These are phyloP conservation scores for Tricholoma furcatifolium DNA, from an alignment of 768 basidiomycete genomes.

Conservation along the genomic window DNA sequence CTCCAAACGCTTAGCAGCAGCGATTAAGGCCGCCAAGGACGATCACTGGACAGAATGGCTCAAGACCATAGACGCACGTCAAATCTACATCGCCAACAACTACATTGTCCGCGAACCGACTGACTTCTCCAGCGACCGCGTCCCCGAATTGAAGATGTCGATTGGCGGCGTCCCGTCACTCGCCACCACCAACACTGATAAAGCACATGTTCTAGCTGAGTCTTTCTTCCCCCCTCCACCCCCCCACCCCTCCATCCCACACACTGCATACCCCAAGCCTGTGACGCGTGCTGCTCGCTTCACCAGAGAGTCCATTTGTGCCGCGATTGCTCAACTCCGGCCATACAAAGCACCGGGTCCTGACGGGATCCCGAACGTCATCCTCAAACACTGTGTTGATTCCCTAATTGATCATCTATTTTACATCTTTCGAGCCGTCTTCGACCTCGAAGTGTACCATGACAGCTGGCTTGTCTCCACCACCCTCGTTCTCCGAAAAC, in stretches of 20 bases:
- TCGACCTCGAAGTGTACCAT: too few relatives aligned
- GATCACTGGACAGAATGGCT: slow-evolving; percentile 2
- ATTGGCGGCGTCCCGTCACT: not conserved
- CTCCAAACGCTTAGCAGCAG: not conserved
- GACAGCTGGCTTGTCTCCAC: too few relatives aligned
- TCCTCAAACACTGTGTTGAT: too few relatives aligned
- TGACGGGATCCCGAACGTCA: too few relatives aligned
- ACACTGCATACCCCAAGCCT: slow-evolving; percentile 5
- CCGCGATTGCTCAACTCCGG: slow-evolving; percentile 15
- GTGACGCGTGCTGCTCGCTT: not conserved
- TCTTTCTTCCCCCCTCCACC: slow-evolving; percentile 16
- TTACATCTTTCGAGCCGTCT: too few relatives aligned
- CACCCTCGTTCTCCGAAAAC: too few relatives aligned
- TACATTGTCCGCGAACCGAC: not conserved
- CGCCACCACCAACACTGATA: not conserved
- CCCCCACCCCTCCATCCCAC: not conserved
- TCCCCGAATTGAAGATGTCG: not conserved
- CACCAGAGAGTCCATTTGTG: not conserved
- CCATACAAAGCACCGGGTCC: too few relatives aligned
- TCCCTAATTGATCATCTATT: too few relatives aligned
- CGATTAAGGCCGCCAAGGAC: not conserved
- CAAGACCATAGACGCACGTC: not conserved
- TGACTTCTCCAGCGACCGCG: not conserved
- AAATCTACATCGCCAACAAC: slow-evolving; percentile 3
- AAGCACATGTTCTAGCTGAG: too few relatives aligned